Evolutionary conservation across 768 basidiomycete genomes (phyloP).

Genomic region (Pleurotus pulmonarius): DNA sequence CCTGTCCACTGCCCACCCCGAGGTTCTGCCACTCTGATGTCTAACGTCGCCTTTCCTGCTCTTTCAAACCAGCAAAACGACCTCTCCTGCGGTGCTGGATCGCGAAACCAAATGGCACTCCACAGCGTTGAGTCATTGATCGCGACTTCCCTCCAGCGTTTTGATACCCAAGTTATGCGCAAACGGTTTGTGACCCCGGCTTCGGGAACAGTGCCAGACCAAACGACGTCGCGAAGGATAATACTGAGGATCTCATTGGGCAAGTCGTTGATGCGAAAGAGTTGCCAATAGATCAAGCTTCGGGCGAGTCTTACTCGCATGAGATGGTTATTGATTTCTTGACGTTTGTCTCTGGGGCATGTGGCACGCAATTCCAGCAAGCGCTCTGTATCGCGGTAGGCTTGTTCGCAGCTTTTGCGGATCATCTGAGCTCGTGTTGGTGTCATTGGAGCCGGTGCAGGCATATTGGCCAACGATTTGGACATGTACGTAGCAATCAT

Average conservation of each 20-base stretch:
- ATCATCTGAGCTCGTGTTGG: background rate
- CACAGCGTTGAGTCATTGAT: constrained; percentile 50
- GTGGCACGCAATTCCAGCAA: background rate
- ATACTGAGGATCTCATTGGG: constrained; percentile 63
- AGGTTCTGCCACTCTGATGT: constrained; percentile 56
- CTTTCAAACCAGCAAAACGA: constrained; percentile 57
- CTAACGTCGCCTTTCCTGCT: constrained; percentile 50
- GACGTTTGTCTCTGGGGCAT: constrained; percentile 16
- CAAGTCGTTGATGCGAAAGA: constrained; percentile 58
- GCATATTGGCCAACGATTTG: background rate
- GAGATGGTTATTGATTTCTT: constrained; percentile 22
- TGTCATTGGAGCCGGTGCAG: background rate
- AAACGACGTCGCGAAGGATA: constrained; percentile 59
- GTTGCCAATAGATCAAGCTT: constrained; percentile 24
- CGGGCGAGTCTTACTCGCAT: constrained; percentile 23
- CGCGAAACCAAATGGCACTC: constrained; percentile 66
- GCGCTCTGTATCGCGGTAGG: background rate
- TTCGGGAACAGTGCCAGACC: constrained; percentile 39
- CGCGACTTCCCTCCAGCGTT: constrained; percentile 47
- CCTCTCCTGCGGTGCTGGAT: constrained; percentile 43
- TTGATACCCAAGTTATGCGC: constrained; percentile 56
- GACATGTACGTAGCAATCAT: background rate
- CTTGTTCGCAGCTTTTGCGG: background rate
- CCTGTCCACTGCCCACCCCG: constrained; percentile 25
- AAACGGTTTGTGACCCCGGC: constrained; percentile 37